Evolutionary conservation across 2,329 filamentous ascomycete species (phyloP), one percentile per base, ranked within the genome.

Genomic region (Ceratocystis cubensis): DNA sequence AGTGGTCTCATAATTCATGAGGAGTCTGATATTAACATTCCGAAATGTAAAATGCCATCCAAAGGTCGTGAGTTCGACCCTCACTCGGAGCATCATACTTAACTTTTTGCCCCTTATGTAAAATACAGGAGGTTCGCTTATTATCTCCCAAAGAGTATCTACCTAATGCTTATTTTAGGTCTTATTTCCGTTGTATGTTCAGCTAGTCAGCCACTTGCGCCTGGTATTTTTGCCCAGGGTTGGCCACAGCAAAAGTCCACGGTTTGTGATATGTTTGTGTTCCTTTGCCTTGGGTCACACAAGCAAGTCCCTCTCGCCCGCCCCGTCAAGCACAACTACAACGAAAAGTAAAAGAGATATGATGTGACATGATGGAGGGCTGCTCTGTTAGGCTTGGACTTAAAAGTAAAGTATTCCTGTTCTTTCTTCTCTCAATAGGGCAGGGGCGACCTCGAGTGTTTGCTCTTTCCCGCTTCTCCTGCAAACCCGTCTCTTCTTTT

Each of bases 51-150:
- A 63, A 63, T 68, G 64, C 64, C 66, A 69, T 69, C 66, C 66
- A 66, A 67, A 69, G 68, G 64, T 68, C 66, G 66, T 66, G 68
- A 69, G 68, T 69, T 68, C 68, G 68, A 68, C 64, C 66, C 68
- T 68, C 68, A 69, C 66, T 66, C 66, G 66, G 68, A 66, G 66
- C 68, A 69, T 45, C 4, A 25, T 50, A 22, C 44, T 37, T 37
- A 37, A 65, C 64, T 56, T 63, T 57, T 59, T 59, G 20, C 15
- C 28, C 3, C n/a, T 59, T 59, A 6, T 41, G 2, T 22, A 33
- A 20, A 41, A 50, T 25, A 8, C 7, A 25, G 46, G 17, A n/a
- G 20, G 46, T 25, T 25, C 22, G n/a, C 46, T n/a, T 50, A 20
- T 33, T 57, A 17, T 28, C 53, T 57, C 28, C 15, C 17, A n/a